These are phyloP conservation scores for Xylaria intraflava DNA, from an alignment of 495 filamentous ascomycete genomes.

Conservation along the genomic window DNA sequence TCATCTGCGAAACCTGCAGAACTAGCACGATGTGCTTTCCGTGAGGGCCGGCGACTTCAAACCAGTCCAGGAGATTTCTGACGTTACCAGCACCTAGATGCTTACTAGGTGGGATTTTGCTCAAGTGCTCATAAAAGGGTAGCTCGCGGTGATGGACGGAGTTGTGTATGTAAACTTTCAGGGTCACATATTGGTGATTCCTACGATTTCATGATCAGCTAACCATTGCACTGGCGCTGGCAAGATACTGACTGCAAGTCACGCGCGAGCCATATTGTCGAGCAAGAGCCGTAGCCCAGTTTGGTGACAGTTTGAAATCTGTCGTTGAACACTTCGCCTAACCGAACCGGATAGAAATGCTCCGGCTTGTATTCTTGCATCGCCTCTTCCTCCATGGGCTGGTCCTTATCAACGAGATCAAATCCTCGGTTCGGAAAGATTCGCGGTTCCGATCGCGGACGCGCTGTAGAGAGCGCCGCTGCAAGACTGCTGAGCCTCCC, in stretches of 20 bases:
- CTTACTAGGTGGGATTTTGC: too few species aligned
- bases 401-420: conserved; percentile 6
- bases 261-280: conserved; percentile 44
- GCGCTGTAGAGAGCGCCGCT: too few species aligned
- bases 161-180: neutral
- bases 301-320: conserved; percentile 39
- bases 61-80: too few species aligned
- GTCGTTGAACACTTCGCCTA: conserved; percentile 34
- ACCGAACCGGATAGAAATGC: conserved; percentile 37
- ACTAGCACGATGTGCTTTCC: too few species aligned
- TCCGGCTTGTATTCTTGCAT: conserved; percentile 29
- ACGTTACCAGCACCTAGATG: too few species aligned
- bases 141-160: neutral
- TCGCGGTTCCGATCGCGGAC: too few species aligned
- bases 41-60: too few species aligned
- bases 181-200: neutral
- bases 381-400: conserved; percentile 35
- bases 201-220: too few species aligned
- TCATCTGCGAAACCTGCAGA: too few species aligned
- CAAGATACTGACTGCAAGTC: conserved; percentile 31
- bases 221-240: too few species aligned
- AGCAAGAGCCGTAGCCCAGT: conserved; percentile 39
- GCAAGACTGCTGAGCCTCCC: too few species aligned
- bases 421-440: conserved; percentile 20
- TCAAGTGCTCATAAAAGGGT: neutral